phyloP scores from a whole-genome alignment of 1,139 yeast species.

The Zygoascus meyerae region DNA sequence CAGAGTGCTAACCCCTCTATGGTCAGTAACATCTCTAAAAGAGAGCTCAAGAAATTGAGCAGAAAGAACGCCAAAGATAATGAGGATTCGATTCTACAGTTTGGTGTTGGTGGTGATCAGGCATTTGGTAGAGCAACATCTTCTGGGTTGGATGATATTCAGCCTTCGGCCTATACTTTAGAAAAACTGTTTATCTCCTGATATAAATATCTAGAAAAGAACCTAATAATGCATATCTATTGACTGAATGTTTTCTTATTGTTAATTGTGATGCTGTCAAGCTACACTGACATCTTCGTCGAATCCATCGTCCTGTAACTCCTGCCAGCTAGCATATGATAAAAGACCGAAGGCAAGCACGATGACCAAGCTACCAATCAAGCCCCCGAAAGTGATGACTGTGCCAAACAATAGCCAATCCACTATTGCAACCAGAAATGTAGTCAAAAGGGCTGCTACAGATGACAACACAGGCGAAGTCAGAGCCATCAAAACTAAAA shows the following conservation, averaged over 20 bases:
- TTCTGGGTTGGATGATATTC: constrained; percentile 13
- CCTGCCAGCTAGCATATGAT: constrained; percentile 67
- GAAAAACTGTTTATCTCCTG: constrained; percentile 20
- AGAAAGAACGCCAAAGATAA: constrained; percentile 18
- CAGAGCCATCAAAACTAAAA: constrained; percentile 72
- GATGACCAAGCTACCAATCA: constrained; percentile 37
- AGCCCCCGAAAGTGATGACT: constrained; percentile 32
- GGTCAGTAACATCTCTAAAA: constrained; percentile 16
- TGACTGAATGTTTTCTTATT: too few species aligned
- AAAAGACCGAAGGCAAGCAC: constrained; percentile 63
- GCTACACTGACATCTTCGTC: constrained; percentile 15
- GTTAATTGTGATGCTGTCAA: not conserved
- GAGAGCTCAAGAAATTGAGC: constrained; percentile 26
- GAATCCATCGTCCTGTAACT: constrained; percentile 58
- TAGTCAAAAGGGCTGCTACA: constrained; percentile 74
- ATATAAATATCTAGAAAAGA: not conserved
- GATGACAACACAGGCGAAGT: constrained; percentile 84
- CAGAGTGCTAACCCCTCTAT: constrained; percentile 12
- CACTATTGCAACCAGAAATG: constrained; percentile 69
- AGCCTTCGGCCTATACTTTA: constrained; percentile 25
- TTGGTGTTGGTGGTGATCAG: constrained; percentile 1
- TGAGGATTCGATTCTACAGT: constrained; percentile 8
- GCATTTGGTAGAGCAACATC: not conserved
- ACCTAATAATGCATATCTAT: not conserved
- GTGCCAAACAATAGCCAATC: constrained; percentile 72